These are phyloP conservation scores for Vitis hybrid DNA, from an alignment of 177 flowering plant genomes.

Conservation along the genomic window DNA sequence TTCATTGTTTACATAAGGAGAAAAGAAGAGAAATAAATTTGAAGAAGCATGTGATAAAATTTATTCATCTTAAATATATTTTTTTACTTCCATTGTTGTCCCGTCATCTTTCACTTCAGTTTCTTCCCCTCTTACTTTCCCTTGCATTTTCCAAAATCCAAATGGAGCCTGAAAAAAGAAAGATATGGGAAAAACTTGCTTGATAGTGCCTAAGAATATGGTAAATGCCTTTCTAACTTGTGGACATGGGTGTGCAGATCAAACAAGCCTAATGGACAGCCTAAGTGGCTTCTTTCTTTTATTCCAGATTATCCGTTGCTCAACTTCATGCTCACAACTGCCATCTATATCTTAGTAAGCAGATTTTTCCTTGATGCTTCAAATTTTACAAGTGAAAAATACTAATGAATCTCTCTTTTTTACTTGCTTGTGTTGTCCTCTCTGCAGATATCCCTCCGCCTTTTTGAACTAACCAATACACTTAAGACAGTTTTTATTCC, in stretches of 20 bases:
- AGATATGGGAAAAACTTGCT: too few relatives aligned
- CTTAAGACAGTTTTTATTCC: constrained; percentile 76
- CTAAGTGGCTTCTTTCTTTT: constrained; percentile 86
- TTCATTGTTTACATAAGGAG: too few relatives aligned
- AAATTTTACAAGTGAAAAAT: background rate
- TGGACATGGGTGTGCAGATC: constrained; percentile 55
- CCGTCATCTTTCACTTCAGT: too few relatives aligned
- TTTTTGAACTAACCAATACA: constrained; percentile 81
- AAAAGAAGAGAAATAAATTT: too few relatives aligned
- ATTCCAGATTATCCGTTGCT: constrained; percentile 87
- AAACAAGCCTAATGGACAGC: constrained; percentile 83
- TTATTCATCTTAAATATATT: too few relatives aligned
- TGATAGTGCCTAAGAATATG: too few relatives aligned
- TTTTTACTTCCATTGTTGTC: too few relatives aligned
- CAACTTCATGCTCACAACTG: constrained; percentile 90
- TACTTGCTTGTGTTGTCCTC: background rate
- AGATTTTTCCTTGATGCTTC: constrained; percentile 2
- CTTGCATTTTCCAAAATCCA: too few relatives aligned
- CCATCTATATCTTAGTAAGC: constrained; percentile 75
- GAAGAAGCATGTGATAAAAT: too few relatives aligned
- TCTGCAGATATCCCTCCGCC: constrained; percentile 73
- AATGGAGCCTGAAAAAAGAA: too few relatives aligned
- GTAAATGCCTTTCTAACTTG: background rate
- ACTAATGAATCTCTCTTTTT: background rate
- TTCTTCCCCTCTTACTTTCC: too few relatives aligned